Percentiles rank a stretch among this genome's conserved stretches.
phyloP scores from a whole-genome alignment of 2,329 filamentous ascomycete species.

The Grosmannia huntii region DNA sequence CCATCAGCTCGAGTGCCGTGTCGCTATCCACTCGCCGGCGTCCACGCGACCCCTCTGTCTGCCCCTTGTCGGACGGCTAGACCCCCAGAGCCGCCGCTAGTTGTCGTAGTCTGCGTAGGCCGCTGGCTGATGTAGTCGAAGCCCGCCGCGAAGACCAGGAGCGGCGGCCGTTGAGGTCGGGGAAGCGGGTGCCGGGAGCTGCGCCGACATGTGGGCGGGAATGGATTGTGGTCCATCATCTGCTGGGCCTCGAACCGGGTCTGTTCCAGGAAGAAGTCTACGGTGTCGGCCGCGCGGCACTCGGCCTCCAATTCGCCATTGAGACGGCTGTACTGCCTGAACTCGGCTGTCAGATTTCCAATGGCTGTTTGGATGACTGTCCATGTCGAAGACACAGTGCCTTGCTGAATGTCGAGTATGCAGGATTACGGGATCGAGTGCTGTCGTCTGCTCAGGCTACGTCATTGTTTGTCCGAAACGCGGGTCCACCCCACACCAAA shows the following conservation, averaged over 20 bases:
- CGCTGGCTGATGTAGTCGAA: slow-evolving; percentile 42
- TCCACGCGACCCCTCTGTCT: no score
- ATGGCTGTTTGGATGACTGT: neutral
- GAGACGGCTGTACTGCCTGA: neutral
- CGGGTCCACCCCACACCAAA: neutral
- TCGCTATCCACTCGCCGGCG: slow-evolving; percentile 38
- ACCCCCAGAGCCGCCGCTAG: no score
- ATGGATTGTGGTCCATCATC: neutral
- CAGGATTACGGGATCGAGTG: no score
- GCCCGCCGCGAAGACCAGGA: slow-evolving; percentile 35
- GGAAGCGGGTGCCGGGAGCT: slow-evolving; percentile 26
- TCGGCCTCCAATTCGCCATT: slow-evolving; percentile 19
- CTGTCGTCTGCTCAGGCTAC: no score
- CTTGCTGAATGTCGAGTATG: neutral
- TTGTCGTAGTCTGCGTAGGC: slow-evolving; percentile 14
- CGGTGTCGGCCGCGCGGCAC: slow-evolving; percentile 30
- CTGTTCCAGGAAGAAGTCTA: slow-evolving; percentile 29
- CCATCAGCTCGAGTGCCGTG: slow-evolving; percentile 31
- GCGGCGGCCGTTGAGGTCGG: slow-evolving; percentile 19
- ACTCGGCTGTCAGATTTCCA: no score
- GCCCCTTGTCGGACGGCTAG: no score
- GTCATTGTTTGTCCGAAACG: no score
- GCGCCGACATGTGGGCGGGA: slow-evolving; percentile 40
- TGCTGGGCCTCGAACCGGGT: slow-evolving; percentile 16
- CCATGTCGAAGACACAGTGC: neutral